These are phyloP conservation scores for Colletotrichum tropicale DNA, from an alignment of 2,329 filamentous ascomycete genomes.

Conservation along the genomic window DNA sequence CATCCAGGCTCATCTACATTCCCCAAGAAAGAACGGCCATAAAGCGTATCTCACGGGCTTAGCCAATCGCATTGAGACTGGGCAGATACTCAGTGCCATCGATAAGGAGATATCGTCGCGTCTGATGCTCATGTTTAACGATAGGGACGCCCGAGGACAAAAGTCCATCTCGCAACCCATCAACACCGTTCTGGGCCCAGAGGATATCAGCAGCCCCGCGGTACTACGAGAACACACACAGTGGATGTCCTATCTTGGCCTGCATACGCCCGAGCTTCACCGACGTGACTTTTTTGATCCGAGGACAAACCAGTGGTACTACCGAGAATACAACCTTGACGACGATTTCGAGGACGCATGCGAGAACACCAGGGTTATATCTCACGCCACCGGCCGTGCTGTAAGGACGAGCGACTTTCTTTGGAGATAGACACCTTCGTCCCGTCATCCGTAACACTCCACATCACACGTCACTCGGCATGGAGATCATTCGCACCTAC, in stretches of 20 bases:
- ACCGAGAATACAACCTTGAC: conserved; percentile 15
- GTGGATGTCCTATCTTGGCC: conserved; percentile 16
- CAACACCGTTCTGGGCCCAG: conserved; percentile 5
- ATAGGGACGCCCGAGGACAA: conserved; percentile 15
- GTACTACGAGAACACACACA: conserved; percentile 16
- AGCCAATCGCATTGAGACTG: conserved; percentile 3
- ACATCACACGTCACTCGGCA: not conserved
- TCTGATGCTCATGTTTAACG: conserved; percentile 22
- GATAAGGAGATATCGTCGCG: conserved; percentile 14
- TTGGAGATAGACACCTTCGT: not conserved
- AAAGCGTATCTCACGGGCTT: conserved; percentile 5
- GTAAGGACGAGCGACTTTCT: conserved; percentile 8
- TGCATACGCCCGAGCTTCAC: conserved; percentile 3
- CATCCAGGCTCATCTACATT: conserved; percentile 13
- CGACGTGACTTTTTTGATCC: conserved; percentile 10
- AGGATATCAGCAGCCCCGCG: conserved; percentile 14
- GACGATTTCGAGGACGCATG: conserved; percentile 13
- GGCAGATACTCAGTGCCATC: conserved; percentile 8
- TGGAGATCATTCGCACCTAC: not conserved
- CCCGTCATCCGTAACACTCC: not conserved
- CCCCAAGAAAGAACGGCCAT: conserved; percentile 16
- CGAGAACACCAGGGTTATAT: conserved; percentile 7
- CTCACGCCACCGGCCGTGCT: conserved; percentile 4
- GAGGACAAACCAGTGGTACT: conserved; percentile 10
- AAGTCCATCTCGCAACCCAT: conserved; percentile 15